Conservation (phyloP, 345 rosid species). For the Aethionema arabicum region DNA sequence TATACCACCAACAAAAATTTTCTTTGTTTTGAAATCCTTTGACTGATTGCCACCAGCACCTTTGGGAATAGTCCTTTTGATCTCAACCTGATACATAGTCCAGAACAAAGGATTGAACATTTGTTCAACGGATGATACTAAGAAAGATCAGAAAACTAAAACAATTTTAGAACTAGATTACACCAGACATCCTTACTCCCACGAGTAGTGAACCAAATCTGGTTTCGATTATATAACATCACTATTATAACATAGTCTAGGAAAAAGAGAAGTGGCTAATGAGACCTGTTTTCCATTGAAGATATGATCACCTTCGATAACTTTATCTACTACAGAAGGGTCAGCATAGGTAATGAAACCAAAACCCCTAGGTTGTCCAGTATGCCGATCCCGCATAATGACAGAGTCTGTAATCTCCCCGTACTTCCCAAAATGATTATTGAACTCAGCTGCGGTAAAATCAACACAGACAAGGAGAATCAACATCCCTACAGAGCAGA, state of each 20-base stretch:
- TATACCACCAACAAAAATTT: conserved; percentile 93
- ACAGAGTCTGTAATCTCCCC: conserved; percentile 90
- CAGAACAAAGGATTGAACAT: background rate
- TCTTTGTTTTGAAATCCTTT: conserved; percentile 78
- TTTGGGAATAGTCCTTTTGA: conserved; percentile 90
- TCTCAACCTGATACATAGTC: conserved; percentile 65
- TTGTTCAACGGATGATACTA: background rate
- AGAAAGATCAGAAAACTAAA: background rate
- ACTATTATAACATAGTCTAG: background rate
- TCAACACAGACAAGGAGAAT: background rate
- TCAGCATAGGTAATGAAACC: conserved; percentile 92
- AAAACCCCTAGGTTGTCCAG: conserved; percentile 87
- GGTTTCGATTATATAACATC: background rate
- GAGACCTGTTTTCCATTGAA: conserved; percentile 85
- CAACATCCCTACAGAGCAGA: background rate
- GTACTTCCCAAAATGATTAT: conserved; percentile 72
- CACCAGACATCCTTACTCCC: too few relatives aligned
- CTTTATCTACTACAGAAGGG: conserved; percentile 81
- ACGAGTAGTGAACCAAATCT: background rate
- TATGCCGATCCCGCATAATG: conserved; percentile 84
- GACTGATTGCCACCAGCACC: conserved; percentile 58
- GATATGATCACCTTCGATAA: conserved; percentile 69
- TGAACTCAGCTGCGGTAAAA: conserved; percentile 53
- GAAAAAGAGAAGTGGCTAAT: background rate
- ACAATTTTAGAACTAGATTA: background rate